phyloP scores from a whole-genome alignment of 2,329 filamentous ascomycete species.

The Nemania sp. region DNA sequence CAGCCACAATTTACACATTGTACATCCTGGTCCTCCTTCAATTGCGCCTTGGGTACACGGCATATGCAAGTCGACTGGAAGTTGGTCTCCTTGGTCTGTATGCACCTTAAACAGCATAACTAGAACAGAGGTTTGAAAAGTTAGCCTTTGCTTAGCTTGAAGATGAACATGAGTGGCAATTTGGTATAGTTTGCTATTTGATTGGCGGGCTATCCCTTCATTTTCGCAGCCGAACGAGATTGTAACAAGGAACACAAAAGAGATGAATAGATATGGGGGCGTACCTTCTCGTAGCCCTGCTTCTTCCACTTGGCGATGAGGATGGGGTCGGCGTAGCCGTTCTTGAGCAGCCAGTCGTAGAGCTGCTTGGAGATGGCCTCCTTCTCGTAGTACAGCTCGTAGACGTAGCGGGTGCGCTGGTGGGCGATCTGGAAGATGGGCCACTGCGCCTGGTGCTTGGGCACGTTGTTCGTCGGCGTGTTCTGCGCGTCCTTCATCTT shows the following conservation, averaged over 20 bases:
- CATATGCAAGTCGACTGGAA: constrained; percentile 98
- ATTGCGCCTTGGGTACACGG: constrained; percentile 82
- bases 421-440: constrained; percentile 97
- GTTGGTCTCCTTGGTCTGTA: constrained; percentile 99
- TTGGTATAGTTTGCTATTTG: not conserved
- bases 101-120: constrained; percentile 92
- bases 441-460: constrained; percentile 90
- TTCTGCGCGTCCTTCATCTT: constrained; percentile 97
- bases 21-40: constrained; percentile 88
- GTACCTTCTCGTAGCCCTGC: constrained; percentile 94
- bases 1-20: constrained; percentile 97
- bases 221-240: too few species aligned
- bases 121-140: constrained; percentile 40
- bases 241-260: too few species aligned
- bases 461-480: constrained; percentile 76
- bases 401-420: constrained; percentile 89
- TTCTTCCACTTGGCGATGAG: constrained; percentile 99
- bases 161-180: not conserved
- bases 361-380: constrained; percentile 90
- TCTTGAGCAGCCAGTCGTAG: constrained; percentile 97
- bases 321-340: constrained; percentile 91
- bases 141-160: constrained; percentile 5
- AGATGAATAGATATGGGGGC: too few species aligned
- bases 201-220: too few species aligned
- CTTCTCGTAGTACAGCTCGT: constrained; percentile 97